These are phyloP conservation scores for Lepidium aucheri DNA, from an alignment of 345 rosid genomes.

Conservation along the genomic window DNA sequence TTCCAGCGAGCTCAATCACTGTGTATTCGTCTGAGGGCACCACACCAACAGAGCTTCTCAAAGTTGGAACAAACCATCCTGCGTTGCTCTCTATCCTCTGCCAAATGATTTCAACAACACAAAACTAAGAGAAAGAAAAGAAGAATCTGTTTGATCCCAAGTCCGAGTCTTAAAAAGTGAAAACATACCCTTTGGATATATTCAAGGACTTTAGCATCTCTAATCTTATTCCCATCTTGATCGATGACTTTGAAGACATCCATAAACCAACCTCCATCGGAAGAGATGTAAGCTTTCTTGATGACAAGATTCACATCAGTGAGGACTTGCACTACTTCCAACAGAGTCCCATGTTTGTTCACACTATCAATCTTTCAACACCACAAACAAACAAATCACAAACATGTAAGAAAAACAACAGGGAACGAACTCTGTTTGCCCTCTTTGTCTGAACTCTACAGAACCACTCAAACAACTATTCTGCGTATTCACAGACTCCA, in stretches of 20 bases:
- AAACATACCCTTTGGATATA: slow-evolving; percentile 55
- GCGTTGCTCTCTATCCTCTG: slow-evolving; percentile 80
- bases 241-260: slow-evolving; percentile 80
- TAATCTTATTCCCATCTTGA: slow-evolving; percentile 57
- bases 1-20: slow-evolving; percentile 70
- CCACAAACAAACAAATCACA: background rate
- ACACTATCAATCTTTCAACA: slow-evolving; percentile 54
- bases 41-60: slow-evolving; percentile 69
- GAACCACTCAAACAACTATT: background rate
- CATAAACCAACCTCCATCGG: slow-evolving; percentile 97
- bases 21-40: slow-evolving; percentile 76
- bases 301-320: slow-evolving; percentile 77
- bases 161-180: background rate
- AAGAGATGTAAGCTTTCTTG: slow-evolving; percentile 80
- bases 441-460: background rate
- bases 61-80: slow-evolving; percentile 41
- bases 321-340: slow-evolving; percentile 86
- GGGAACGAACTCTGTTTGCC: background rate
- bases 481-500: background rate
- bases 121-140: background rate
- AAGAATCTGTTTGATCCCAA: background rate
- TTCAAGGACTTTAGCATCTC: slow-evolving; percentile 47
- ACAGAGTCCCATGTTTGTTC: slow-evolving; percentile 78
- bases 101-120: slow-evolving; percentile 3
- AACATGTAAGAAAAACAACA: background rate